A percentile compares a stretch with the other conserved stretches of the same genome.
phyloP scores from a whole-genome alignment of 2,329 filamentous ascomycete species.

The Lachnellula occidentalis region DNA sequence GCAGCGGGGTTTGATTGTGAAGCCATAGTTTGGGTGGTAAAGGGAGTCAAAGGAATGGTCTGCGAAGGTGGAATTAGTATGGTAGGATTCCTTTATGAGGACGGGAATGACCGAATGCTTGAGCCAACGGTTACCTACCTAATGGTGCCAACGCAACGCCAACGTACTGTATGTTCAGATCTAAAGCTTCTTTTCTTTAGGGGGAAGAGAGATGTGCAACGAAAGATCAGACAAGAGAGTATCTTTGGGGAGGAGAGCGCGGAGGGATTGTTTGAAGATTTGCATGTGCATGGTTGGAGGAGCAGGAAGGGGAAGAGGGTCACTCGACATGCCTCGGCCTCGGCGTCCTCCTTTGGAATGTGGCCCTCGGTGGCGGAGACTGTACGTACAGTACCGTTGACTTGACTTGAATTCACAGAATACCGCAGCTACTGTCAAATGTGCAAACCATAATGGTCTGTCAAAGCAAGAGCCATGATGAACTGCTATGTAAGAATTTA shows the following conservation, averaged over 20 bases:
- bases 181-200: no score
- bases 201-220: not conserved
- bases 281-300: not conserved
- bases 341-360: no score
- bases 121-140: not conserved
- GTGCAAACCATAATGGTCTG: no score
- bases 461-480: no score
- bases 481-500: no score
- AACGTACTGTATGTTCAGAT: not conserved
- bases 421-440: no score
- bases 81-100: no score
- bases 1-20: constrained; percentile 18
- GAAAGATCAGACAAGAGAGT: not conserved
- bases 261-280: not conserved
- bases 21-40: not conserved
- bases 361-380: no score
- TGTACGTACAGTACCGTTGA: no score
- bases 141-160: not conserved
- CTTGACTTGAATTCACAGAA: no score
- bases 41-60: not conserved
- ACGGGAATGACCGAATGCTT: not conserved
- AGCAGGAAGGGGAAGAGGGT: not conserved
- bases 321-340: not conserved
- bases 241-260: not conserved
- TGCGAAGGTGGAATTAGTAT: not conserved